A percentile compares a stretch with the other conserved stretches of the same genome.
Conservation (phyloP, 1,284 basidiomycete genomes). For the Tremellales sp. region DNA sequence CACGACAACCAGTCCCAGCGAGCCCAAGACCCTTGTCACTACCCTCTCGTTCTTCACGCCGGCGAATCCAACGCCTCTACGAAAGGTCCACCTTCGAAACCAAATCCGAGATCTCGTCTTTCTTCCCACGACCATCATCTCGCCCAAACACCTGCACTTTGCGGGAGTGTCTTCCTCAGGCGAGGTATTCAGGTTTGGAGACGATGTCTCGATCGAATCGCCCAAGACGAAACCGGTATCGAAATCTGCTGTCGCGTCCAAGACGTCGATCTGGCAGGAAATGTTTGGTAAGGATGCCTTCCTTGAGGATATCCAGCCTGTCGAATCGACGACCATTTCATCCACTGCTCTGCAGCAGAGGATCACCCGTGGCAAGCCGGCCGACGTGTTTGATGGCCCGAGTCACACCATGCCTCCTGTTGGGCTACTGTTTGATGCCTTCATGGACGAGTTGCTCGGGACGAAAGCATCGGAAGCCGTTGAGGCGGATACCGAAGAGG, state of each 20-base stretch:
- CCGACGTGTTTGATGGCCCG: conserved; percentile 64
- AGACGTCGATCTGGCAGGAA: conserved; percentile 48
- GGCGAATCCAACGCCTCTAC: conserved; percentile 23
- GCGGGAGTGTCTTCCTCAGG: conserved; percentile 31
- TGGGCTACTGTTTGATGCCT: conserved; percentile 65
- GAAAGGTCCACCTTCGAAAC: conserved; percentile 5
- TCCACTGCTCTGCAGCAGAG: conserved; percentile 22
- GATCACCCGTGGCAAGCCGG: conserved; percentile 23
- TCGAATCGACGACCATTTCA: conserved; percentile 6
- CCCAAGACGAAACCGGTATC: conserved; percentile 7
- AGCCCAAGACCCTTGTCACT: conserved; percentile 45
- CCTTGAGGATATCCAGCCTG: conserved; percentile 27
- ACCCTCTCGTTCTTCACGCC: conserved; percentile 54
- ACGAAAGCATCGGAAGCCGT: neutral
- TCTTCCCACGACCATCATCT: conserved; percentile 14
- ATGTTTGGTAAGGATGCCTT: conserved; percentile 50
- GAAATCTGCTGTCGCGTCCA: conserved; percentile 11
- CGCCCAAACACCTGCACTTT: conserved; percentile 19
- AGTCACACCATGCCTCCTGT: conserved; percentile 77
- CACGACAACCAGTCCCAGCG: conserved; percentile 31
- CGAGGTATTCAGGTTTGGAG: conserved; percentile 42
- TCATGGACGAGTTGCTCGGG: conserved; percentile 63
- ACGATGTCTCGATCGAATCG: conserved; percentile 11
- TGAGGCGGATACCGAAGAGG: conserved; percentile 1
- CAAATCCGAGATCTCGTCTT: conserved; percentile 6